These are phyloP conservation scores for Ophiostoma ulmi DNA, from an alignment of 2,329 filamentous ascomycete species.

Conservation along the genomic window DNA sequence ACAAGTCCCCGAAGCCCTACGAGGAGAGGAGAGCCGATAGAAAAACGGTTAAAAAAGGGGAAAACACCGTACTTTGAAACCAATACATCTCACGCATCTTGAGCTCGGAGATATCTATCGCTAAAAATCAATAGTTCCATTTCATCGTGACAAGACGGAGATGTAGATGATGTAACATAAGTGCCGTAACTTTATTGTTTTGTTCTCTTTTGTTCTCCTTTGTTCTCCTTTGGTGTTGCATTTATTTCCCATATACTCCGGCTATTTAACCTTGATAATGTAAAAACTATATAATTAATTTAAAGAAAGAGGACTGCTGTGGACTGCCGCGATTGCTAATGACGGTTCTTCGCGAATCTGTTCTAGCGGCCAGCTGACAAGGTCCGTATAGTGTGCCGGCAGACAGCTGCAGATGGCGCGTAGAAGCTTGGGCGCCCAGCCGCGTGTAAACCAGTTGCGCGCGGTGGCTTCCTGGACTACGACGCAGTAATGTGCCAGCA, in stretches of 20 bases:
- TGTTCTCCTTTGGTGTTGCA: too few relatives aligned
- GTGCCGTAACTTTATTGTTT: background rate
- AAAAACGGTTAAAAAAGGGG: background rate
- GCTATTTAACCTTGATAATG: background rate
- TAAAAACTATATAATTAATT: background rate
- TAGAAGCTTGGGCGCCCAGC: slow-evolving; percentile 18
- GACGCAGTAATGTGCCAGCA: slow-evolving; percentile 30
- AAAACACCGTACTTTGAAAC: background rate
- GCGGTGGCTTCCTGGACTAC: slow-evolving; percentile 21
- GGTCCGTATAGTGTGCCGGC: slow-evolving; percentile 4
- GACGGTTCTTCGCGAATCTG: background rate
- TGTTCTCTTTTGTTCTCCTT: background rate
- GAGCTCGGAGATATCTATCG: background rate
- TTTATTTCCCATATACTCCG: background rate
- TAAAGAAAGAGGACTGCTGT: background rate
- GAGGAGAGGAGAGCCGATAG: background rate
- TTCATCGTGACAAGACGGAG: background rate
- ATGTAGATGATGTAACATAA: background rate
- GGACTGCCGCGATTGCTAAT: background rate
- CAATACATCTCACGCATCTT: background rate
- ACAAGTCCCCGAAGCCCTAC: background rate
- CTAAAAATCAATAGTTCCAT: slow-evolving; percentile 6
- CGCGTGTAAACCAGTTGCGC: slow-evolving; percentile 16
- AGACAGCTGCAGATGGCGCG: slow-evolving; percentile 9
- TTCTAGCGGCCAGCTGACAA: background rate